Evolutionary conservation across 495 filamentous ascomycete genomes (phyloP).

Genomic region (Daldinia bambusicola): DNA sequence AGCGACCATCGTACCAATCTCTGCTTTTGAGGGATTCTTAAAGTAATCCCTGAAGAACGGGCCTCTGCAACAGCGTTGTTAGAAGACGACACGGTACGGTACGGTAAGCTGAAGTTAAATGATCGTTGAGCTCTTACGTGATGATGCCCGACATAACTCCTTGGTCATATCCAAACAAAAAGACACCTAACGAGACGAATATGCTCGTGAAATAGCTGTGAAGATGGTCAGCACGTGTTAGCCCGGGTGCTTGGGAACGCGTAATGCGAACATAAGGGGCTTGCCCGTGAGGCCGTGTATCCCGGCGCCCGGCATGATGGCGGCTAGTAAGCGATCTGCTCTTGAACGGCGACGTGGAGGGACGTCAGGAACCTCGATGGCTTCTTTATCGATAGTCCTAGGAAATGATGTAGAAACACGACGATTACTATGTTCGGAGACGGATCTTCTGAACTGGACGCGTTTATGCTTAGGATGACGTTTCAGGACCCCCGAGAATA

Average conservation of each 20-base stretch:
- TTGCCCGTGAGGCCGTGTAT: constrained; percentile 95
- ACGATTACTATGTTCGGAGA: constrained; percentile 45
- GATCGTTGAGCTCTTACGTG: constrained; percentile 56
- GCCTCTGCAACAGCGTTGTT: constrained; percentile 64
- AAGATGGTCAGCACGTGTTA: constrained; percentile 49
- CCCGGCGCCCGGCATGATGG: constrained; percentile 85
- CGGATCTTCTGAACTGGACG: constrained; percentile 58
- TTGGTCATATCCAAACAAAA: constrained; percentile 98
- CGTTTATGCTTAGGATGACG: constrained; percentile 56
- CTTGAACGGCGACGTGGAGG: constrained; percentile 68
- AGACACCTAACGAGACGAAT: constrained; percentile 97
- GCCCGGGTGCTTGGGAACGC: not conserved
- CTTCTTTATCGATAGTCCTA: constrained; percentile 74
- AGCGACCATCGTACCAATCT: constrained; percentile 95
- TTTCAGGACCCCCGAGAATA: constrained; percentile 59
- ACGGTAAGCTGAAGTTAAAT: constrained; percentile 11
- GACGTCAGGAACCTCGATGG: constrained; percentile 82
- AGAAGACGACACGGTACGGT: constrained; percentile 35
- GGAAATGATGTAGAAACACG: constrained; percentile 42
- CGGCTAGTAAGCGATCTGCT: constrained; percentile 73
- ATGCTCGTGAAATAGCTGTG: constrained; percentile 94
- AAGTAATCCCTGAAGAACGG: constrained; percentile 91
- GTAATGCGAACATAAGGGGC: constrained; percentile 79
- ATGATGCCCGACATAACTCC: constrained; percentile 99
- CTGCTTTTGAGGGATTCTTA: constrained; percentile 80